A percentile compares a stretch with the other conserved stretches of the same genome.
phyloP scores from a whole-genome alignment of 202 grass and related monocot species.

The Bolboschoenoplectus hybrid region DNA sequence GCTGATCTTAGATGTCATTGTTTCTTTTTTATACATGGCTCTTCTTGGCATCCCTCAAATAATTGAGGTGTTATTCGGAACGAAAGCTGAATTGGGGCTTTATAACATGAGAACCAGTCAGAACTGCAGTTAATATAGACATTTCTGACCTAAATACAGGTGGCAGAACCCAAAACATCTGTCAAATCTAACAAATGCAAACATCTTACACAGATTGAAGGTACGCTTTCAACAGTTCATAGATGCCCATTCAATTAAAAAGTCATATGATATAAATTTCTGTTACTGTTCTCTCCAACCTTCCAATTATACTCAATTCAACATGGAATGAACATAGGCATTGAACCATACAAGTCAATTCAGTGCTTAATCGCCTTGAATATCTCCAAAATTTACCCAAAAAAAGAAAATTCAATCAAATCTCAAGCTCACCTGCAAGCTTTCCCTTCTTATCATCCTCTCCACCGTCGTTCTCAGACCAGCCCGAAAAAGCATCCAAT shows the following conservation, averaged over 20 bases:
- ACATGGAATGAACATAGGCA: neutral
- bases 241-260: neutral
- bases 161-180: neutral
- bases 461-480: constrained; percentile 47
- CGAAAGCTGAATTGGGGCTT: neutral
- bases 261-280: neutral
- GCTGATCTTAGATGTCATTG: neutral
- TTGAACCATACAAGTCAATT: constrained; percentile 25
- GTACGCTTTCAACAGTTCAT: neutral
- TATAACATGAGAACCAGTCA: neutral
- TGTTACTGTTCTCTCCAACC: neutral
- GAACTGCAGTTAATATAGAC: neutral
- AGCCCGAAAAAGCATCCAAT: constrained; percentile 69
- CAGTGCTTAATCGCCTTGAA: neutral
- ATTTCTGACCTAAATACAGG: neutral
- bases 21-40: neutral
- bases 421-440: constrained; percentile 41
- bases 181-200: neutral
- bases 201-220: neutral
- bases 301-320: neutral
- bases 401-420: neutral
- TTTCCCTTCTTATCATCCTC: constrained; percentile 27
- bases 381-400: neutral
- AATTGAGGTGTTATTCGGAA: neutral
- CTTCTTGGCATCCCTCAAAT: neutral